Percentiles rank a stretch among this genome's conserved stretches.
Evolutionary conservation across 2,329 filamentous ascomycete genomes (phyloP).

Genomic region (Mollisiaceae sp.): DNA sequence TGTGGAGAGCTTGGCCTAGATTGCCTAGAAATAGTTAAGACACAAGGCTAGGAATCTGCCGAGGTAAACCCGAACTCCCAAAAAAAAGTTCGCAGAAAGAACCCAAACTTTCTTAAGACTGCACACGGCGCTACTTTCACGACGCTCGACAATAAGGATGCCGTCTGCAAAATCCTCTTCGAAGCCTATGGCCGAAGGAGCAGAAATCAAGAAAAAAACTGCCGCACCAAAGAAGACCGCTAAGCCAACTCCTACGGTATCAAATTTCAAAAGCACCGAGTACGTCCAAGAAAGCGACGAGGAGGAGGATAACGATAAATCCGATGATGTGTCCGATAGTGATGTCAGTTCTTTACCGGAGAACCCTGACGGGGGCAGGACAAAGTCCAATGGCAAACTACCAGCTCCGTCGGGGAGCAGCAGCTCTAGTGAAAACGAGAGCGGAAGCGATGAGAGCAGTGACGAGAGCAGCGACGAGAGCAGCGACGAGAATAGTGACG

Average conservation of each 20-base stretch:
- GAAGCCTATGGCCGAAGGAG: slow-evolving; percentile 28
- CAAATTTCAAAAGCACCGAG: slow-evolving; percentile 38
- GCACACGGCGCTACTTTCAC: neutral
- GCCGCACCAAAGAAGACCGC: slow-evolving; percentile 21
- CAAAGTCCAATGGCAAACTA: slow-evolving; percentile 37
- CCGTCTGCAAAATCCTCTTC: slow-evolving; percentile 22
- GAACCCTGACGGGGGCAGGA: slow-evolving; percentile 19
- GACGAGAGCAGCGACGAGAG: slow-evolving; percentile 43
- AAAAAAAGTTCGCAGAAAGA: slow-evolving; percentile 29
- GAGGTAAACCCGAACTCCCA: slow-evolving; percentile 21
- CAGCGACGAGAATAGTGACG: slow-evolving; percentile 39
- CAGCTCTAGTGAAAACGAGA: slow-evolving; percentile 39
- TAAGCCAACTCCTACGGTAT: slow-evolving; percentile 15
- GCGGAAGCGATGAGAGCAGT: slow-evolving; percentile 37
- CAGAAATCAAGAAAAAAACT: slow-evolving; percentile 30
- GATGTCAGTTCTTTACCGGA: slow-evolving; percentile 32
- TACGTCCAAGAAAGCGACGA: slow-evolving; percentile 39
- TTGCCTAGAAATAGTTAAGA: neutral
- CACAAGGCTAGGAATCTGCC: slow-evolving; percentile 25
- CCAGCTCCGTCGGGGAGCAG: slow-evolving; percentile 28
- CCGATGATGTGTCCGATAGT: slow-evolving; percentile 31
- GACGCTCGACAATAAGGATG: slow-evolving; percentile 10
- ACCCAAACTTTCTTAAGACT: neutral
- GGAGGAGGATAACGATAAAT: slow-evolving; percentile 31
- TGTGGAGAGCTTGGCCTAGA: too few species aligned